Evolutionary conservation across 78 protist genomes (phyloP), one percentile per base, ranked within the genome.

Genomic region (Emiliania huxleyi): DNA sequence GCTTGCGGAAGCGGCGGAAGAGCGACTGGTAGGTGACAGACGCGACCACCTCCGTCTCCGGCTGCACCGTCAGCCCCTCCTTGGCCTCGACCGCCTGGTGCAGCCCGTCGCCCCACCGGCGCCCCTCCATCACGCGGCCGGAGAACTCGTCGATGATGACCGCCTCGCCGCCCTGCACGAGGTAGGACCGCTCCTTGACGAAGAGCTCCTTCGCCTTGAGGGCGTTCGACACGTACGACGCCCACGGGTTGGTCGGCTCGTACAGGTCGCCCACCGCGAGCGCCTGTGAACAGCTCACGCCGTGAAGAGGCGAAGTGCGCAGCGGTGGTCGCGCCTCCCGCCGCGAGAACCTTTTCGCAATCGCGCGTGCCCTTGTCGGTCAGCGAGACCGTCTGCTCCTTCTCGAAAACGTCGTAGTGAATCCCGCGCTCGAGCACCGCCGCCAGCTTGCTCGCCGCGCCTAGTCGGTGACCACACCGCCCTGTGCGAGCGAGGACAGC

Each of bases 61-160:
- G n/a, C 87, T 29, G 40, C 18, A 77, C 22, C 26, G 69, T 25
- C 38, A 93, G 43, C 69, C 91, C 91, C 56, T 93, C 94, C 87
- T 73, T 75, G 45, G 93, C 93, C 93, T 91, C 93, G n/a, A 91
- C 45, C 12, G 89, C 81, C 92, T 89, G 81, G 21, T 89, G 81
- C 42, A 92, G 83, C 42, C 94, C 94, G 46, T 92, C 69, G 83
- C 69, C 44, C 94, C 94, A 92, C 33, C 91, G 94, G 44, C 94
- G 90, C 22, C 94, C 90, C 69, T 38, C 83, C 40, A 92, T 52
- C 77, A 91, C 93, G 45, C 94, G 90, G n/a, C 91, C 94, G 40
- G 94, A 87, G 92, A 93, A 93, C 87, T 93, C 94, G 89, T 93
- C 94, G 40, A 93, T 85, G 48, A 93, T 93, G 62, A 75, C 25